Base-by-base conservation (phyloP, 257 asterid genomes). In the Scutellaria minor region DNA sequence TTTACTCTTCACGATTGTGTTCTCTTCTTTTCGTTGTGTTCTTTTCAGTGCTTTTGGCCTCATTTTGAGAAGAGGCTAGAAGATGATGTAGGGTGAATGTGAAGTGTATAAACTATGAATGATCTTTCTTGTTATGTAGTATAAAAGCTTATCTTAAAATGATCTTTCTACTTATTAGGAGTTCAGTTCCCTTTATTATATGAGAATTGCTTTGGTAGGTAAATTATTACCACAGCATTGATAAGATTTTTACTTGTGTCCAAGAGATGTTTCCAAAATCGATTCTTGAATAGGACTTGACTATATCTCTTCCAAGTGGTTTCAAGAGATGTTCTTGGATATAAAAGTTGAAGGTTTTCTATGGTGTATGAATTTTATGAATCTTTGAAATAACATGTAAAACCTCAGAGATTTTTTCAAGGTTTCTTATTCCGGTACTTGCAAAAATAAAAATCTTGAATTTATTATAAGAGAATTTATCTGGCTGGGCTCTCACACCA, bases 11-110 rank as follows among this genome's bases (percentile, higher is more conserved):
- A 12, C 15, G 24, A 3, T 66, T 66, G 47, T 35, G 27, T 15
- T 20, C 61, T 11, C 1, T n/a, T 64, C 2, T 24, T 18, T 14
- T 67, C 14, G 12, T 74, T 66, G 72, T 76, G 15, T 60, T 70
- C 9, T 11, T 10, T 70, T 47, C 50, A 60, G 55, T 1, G 58
- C 52, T 55, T 80, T 62, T 44, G 72, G 81, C 73, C 75, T 76
- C 81, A 72, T 76, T 80, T 80, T 76, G 79, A 72, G 72, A 62
- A 80, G 79, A 63, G 71, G 79, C 66, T 64, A 60, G 56, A 15
- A 55, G 77, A 22, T 51, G 31, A 37, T 60, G 54, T 41, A 60
- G 57, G 37, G 10, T n/a, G 68, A 40, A 6, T 37, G 56, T 70
- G 75, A 37, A 40, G 9, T 68, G 74, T 39, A 37, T 14, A 18